phyloP scores from a whole-genome alignment of 2,329 filamentous ascomycete species.

The Bertia moriformis region DNA sequence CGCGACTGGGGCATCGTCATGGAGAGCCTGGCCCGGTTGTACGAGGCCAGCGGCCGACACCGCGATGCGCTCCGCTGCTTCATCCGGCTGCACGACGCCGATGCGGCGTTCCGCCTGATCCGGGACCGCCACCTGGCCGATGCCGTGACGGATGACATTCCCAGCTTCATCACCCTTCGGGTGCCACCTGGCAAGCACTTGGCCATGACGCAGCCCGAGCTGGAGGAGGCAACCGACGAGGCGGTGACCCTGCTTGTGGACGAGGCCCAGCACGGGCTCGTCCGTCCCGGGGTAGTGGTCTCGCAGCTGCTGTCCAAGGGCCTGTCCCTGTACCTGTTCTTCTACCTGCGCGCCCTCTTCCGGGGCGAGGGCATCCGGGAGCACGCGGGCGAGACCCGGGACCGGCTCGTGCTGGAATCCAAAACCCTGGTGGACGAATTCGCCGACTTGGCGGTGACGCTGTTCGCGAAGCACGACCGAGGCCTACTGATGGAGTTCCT shows the following conservation, averaged over 20 bases:
- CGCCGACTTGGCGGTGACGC: slow-evolving; percentile 69
- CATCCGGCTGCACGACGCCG: slow-evolving; percentile 80
- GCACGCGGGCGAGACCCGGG: slow-evolving; percentile 34
- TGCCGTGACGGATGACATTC: slow-evolving; percentile 76
- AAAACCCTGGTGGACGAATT: slow-evolving; percentile 68
- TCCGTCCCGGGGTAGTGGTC: slow-evolving; percentile 65
- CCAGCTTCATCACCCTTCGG: slow-evolving; percentile 74
- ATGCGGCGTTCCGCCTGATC: slow-evolving; percentile 75
- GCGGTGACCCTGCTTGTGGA: slow-evolving; percentile 76
- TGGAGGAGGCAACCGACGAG: slow-evolving; percentile 69
- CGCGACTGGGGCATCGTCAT: slow-evolving; percentile 83
- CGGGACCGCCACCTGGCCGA: slow-evolving; percentile 81
- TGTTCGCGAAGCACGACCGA: slow-evolving; percentile 77
- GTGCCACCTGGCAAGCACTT: slow-evolving; percentile 58
- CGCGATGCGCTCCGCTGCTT: slow-evolving; percentile 78
- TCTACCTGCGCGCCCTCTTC: slow-evolving; percentile 84
- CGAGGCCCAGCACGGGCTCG: slow-evolving; percentile 77
- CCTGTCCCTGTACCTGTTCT: slow-evolving; percentile 67
- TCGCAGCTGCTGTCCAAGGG: slow-evolving; percentile 57
- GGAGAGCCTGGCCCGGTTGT: slow-evolving; percentile 70
- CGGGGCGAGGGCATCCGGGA: slow-evolving; percentile 51
- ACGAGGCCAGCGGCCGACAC: slow-evolving; percentile 66
- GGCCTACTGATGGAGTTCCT: slow-evolving; percentile 74
- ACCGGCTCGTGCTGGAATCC: slow-evolving; percentile 41
- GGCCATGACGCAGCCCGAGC: slow-evolving; percentile 50